Evolutionary conservation across 768 basidiomycete species (phyloP), one percentile per base, ranked within the genome.

Genomic region (Suillus paluster): DNA sequence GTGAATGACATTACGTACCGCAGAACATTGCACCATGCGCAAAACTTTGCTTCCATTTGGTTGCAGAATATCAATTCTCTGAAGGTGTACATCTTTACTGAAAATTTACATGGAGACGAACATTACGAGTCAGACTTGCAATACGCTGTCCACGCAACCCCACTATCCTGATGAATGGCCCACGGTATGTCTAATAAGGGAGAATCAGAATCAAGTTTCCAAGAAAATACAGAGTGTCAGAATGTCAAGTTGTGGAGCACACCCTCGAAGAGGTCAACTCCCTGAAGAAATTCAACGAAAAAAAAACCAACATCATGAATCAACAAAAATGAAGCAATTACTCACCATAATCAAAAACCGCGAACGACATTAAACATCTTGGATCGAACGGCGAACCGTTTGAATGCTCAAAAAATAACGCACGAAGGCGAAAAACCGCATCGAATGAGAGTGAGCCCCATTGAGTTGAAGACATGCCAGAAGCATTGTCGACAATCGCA

Each of bases 391-490:
- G 70, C 81, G 75, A 88, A 78, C n/a, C 76, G 85, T 81, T 81
- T 84, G 63, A 54, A 62, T 25, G 63, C 70, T 71, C 70, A 81
- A 90, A 91, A 90, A 87, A 83, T 68, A 57, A 34, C 6, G 49
- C 49, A 27, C 5, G 5, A n/a, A 33, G 27, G 49, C 30, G 1
- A 36, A 67, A 21, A 52, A 66, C 69, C 73, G 78, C 81, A 86
- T 83, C 86, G 85, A 79, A 79, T 74, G 83, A 91, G 88, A 92
- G 89, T 91, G 88, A 92, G 91, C 91, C 91, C 91, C 91, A 91
- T 92, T 92, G 86, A 83, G 91, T 91, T 90, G 82, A 86, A 77
- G 82, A 82, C 79, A 39, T 34, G 36, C 64, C 56, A 68, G 63
- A 62, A 61, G 65, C 68, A 72, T 70, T 62, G 74, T 79, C 81